Base-by-base conservation (phyloP, 306 rosid species). In the Acacia acuminata region DNA sequence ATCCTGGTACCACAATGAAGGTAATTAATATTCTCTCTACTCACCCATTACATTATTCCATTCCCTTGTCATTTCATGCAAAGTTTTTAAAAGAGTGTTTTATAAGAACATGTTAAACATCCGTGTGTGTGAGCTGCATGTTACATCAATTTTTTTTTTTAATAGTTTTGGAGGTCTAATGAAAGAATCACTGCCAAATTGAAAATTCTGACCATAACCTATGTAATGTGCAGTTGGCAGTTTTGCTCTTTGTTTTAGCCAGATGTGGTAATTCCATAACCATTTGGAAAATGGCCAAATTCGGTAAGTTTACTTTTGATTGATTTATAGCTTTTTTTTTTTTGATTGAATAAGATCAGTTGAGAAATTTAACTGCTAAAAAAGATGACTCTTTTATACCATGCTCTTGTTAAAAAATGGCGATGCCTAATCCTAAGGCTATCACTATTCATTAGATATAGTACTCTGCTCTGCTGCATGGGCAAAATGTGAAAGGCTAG, bases 221-320 rank as follows among this genome's bases (percentile, higher is more conserved):
- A 15, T 51, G 15, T 53, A 7, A 64, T 73, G 19, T 83, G 91
- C 97, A 94, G 98, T 73, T 94, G 89, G 97, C 97, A 53, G 91
- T 87, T 38, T 77, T 91, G 85, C 98, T 94, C 55, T 93, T 94
- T 83, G 92, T 93, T 81, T 85, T 94, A 76, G 98, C 98, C 3
- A 93, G 94, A 84, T 89, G 98, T 84, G 97, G 98, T 73, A 93
- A 87, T 85, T 90, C 84, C 88, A 85, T 94, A 75, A 91, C 98
- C 75, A 79, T 93, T 85, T 93, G 98, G 98, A 94, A 91, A 38
- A 86, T 93, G 90, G 74, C 81, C 71, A 93, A 91, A 86, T 83
- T 87, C 15, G 93, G 98, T 93, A 76, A 72, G 85, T 75, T 82
- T 22, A 64, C 3, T 15, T 45, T 24, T 44, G 13, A 71, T 24